Evolutionary conservation across 768 basidiomycete species (phyloP).

Genomic region (Amanita brunnescens): DNA sequence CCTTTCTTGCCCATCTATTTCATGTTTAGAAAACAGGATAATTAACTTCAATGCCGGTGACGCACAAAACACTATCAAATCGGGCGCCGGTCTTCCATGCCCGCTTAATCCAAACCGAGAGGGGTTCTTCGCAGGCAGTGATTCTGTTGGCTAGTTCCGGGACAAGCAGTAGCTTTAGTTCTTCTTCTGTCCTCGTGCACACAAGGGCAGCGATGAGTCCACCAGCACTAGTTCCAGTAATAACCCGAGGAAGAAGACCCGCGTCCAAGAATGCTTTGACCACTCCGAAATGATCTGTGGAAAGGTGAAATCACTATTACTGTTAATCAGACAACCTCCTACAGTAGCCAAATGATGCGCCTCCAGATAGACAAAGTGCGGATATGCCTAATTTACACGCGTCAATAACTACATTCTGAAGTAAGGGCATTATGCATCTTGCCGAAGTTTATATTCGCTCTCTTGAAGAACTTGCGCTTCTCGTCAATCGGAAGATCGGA

Average conservation of each 20-base stretch:
- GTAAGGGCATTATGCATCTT: background rate
- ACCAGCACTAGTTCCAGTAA: conserved; percentile 93
- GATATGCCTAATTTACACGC: conserved; percentile 41
- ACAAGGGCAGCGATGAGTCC: conserved; percentile 69
- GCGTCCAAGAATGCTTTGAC: conserved; percentile 89
- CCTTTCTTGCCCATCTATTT: conserved; percentile 80
- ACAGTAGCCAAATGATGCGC: conserved; percentile 94
- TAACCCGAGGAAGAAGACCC: conserved; percentile 78
- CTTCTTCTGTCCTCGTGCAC: conserved; percentile 84
- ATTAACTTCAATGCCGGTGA: conserved; percentile 8
- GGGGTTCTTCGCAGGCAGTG: conserved; percentile 73
- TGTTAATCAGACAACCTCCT: conserved; percentile 16
- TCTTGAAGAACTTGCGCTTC: conserved; percentile 88
- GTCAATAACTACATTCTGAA: background rate
- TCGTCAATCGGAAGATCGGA: conserved; percentile 73
- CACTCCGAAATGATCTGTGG: conserved; percentile 78
- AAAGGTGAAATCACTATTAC: conserved; percentile 3
- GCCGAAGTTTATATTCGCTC: conserved; percentile 83
- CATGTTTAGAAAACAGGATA: conserved; percentile 7
- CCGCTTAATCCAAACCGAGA: conserved; percentile 59
- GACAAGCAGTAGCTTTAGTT: conserved; percentile 66
- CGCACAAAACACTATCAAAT: conserved; percentile 66
- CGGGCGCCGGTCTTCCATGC: conserved; percentile 87
- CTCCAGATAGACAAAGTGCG: conserved; percentile 93
- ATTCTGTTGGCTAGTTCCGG: conserved; percentile 82